These are phyloP conservation scores for Diaporthe nobilis DNA, from an alignment of 2,329 filamentous ascomycete genomes.

Conservation along the genomic window DNA sequence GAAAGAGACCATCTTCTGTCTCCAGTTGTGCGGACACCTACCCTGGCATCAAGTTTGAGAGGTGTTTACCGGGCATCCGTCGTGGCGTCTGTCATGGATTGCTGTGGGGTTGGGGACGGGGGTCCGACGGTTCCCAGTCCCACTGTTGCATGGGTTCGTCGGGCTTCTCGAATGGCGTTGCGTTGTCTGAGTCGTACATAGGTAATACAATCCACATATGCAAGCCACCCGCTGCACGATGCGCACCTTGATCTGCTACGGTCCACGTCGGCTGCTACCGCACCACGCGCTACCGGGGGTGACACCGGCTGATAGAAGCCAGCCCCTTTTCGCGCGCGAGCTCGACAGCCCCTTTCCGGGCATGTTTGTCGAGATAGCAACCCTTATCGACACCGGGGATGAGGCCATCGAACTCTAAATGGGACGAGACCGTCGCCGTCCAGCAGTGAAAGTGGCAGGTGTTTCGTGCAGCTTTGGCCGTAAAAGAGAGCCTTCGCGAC, in stretches of 20 bases:
- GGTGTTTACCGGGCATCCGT: neutral
- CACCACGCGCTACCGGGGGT: slow-evolving; percentile 22
- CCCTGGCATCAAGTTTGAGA: neutral
- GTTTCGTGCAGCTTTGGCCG: neutral
- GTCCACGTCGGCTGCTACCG: slow-evolving; percentile 9
- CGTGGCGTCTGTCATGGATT: neutral
- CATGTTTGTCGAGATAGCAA: slow-evolving; percentile 30
- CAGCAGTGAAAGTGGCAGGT: neutral
- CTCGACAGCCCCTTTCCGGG: slow-evolving; percentile 11
- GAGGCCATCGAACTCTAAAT: slow-evolving; percentile 27
- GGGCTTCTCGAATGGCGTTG: slow-evolving; percentile 13
- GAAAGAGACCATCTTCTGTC: neutral
- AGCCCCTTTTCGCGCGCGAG: slow-evolving; percentile 20
- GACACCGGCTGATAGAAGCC: neutral
- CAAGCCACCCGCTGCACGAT: slow-evolving; percentile 6
- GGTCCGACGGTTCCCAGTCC: neutral
- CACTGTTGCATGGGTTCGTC: neutral
- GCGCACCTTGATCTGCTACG: neutral
- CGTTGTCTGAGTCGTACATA: slow-evolving; percentile 14
- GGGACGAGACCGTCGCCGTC: slow-evolving; percentile 8
- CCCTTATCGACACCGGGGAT: slow-evolving; percentile 11
- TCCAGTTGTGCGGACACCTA: neutral
- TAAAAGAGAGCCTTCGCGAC: neutral
- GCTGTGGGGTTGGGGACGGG: slow-evolving; percentile 11
- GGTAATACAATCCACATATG: slow-evolving; percentile 18